Evolutionary conservation across 192 early-diverging fungal genomes (phyloP), one percentile per base, ranked within the genome.

Genomic region (Phycomyces nitens): DNA sequence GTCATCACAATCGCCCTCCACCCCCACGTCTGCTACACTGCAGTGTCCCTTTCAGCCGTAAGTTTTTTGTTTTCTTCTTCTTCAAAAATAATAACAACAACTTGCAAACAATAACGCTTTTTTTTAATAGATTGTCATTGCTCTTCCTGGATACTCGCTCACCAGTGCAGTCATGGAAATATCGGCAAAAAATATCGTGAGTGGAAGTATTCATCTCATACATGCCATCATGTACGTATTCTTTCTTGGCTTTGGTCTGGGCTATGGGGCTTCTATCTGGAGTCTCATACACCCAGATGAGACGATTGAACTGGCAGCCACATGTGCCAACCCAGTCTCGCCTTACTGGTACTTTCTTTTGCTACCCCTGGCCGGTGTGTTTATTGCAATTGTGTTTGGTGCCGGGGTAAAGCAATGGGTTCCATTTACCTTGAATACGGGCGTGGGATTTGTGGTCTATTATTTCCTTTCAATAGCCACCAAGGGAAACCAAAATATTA

Each of bases 151-250:
- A 9, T 80, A 94, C 49, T 74, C 84, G 7, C 69, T 97, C 58
- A 97, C 95, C 0, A 80, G 88, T 50, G 76, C 89, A 18, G 88
- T 97, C 54, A 92, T 94, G 72, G 95, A 97, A 66, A 73, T 97
- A 65, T 83, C 89, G 0, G 89, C 92, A 15, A 81, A 88, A 44
- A 97, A 97, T 69, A 82, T 95, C 71, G 85, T 96, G 42, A 87
- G 89, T 5, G 95, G 95, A 38, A 84, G 88, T 0, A 89, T 95
- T 16, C 81, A 91, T n/a, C 77, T 95, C 56, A 80, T 94, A 40
- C 84, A 89, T 61, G 86, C 92, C 9, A 66, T 96, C 14, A 88
- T 92, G 64, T 87, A 84, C 23, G 89, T 91, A 34, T 80, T 92
- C 58, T 82, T 91, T 62, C 77, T 91, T 21, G 92, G 85, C 39